Base-by-base conservation (phyloP, 768 basidiomycete genomes). In the Rickenella mellea region DNA sequence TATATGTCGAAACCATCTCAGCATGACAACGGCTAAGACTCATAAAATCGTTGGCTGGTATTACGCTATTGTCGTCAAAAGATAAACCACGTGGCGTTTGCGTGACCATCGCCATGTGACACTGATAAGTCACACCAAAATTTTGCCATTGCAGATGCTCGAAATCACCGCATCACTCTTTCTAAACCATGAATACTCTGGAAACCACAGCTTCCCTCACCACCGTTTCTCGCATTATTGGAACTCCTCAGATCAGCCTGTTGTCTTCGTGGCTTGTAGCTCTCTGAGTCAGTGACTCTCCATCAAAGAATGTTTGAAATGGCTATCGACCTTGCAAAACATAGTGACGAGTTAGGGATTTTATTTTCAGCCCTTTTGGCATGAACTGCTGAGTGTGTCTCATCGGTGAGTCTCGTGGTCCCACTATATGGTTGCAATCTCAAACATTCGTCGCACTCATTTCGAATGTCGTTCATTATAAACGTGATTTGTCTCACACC, bases 271-370 rank as follows among this genome's bases (percentile, higher is more conserved):
- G 45, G 96, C 91, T 33, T 99, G 96, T 57, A 96, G 94, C 21
- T 94, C 90, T 42, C 97, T 97, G 76, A 93, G 89, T 53, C 94
- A 48, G 94, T 92, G 14, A 94, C 92, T 56, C 83, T 94, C 39
- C 92, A 96, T 56, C 78, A 96, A 48, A 86, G 96, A 51, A 97
- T 99, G 92, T 99, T 98, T 64, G 96, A 98, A 60, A 98, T 99
- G 96, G 96, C 94, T 43, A 86, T 84, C 65, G 96, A 98, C 69
- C 91, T 91, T 55, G 78, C 87, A 41, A 79, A 88, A 40, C 86
- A 91, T 53, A 89, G 92, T 60, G 90, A 89, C 38, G 69, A 86
- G 49, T 96, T 87, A 54, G 90, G 96, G 63, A 87, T 99, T 99
- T 58, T 84, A 80, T 56, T 91, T 93, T 69, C 70, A 74, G 69